Conservation (phyloP, 2,329 filamentous ascomycete genomes). For the Fusarium odoratissimum region DNA sequence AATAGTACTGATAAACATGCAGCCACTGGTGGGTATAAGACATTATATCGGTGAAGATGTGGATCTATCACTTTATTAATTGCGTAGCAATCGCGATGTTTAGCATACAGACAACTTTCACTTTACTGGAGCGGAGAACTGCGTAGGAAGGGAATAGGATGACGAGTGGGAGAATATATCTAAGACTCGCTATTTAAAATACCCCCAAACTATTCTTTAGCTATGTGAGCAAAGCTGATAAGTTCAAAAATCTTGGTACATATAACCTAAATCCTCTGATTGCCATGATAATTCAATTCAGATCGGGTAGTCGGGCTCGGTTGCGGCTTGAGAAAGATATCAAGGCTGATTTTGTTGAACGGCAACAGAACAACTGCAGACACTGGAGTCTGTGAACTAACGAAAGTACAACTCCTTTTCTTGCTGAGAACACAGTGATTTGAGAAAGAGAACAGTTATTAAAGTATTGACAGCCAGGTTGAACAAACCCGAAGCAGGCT, state of each 20-base stretch:
- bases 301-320: accelerated
- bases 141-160: accelerated
- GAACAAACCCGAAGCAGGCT: neutral
- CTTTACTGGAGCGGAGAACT: accelerated
- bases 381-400: too few species aligned
- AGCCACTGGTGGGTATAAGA: neutral
- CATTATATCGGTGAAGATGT: neutral
- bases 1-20: neutral
- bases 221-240: accelerated
- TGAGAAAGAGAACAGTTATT: accelerated
- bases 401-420: accelerated
- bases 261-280: accelerated
- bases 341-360: accelerated
- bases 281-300: accelerated
- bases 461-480: neutral
- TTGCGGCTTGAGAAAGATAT: neutral
- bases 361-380: neutral
- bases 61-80: neutral
- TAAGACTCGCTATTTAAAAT: accelerated
- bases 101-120: too few species aligned
- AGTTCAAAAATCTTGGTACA: accelerated
- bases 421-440: accelerated
- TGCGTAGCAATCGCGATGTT: neutral
- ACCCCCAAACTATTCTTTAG: accelerated
- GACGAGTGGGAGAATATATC: accelerated